phyloP scores from a whole-genome alignment of 2,329 filamentous ascomycete genomes.

The Colletotrichum nymphaeae region DNA sequence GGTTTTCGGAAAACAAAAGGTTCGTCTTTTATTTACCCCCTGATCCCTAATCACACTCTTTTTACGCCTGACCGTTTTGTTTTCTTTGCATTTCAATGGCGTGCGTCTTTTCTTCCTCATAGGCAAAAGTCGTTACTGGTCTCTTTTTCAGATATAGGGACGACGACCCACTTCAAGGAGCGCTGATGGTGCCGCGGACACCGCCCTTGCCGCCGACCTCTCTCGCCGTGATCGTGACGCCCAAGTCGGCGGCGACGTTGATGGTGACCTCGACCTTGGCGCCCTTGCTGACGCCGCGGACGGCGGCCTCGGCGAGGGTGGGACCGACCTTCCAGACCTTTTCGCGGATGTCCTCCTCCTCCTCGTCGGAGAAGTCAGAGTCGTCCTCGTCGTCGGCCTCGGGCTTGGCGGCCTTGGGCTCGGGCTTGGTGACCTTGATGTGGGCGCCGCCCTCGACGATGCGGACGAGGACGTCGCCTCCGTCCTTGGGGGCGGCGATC shows the following conservation, averaged over 20 bases:
- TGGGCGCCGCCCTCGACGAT: constrained; percentile 89
- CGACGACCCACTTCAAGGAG: constrained; percentile 34
- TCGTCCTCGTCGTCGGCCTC: constrained; percentile 73
- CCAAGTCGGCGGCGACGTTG: constrained; percentile 84
- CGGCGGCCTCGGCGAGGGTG: constrained; percentile 84
- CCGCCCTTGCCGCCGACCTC: constrained; percentile 91
- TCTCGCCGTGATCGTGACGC: constrained; percentile 82
- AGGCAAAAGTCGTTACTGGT: neutral
- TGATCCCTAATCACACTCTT: neutral
- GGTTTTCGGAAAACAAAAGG: no score
- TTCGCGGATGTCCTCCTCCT: constrained; percentile 88
- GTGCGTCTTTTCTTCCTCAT: neutral
- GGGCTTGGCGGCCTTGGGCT: constrained; percentile 78
- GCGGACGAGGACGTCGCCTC: constrained; percentile 89
- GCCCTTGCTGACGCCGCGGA: constrained; percentile 87
- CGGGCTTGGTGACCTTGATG: constrained; percentile 93
- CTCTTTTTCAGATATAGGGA: neutral
- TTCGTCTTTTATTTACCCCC: neutral
- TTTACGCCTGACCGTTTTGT: constrained; percentile 6
- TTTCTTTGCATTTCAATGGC: neutral
- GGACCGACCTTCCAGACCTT: constrained; percentile 92
- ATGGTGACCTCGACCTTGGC: constrained; percentile 94
- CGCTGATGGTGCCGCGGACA: constrained; percentile 71
- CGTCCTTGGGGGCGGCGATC: constrained; percentile 79
- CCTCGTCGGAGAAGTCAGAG: constrained; percentile 76